Evolutionary conservation across 129 eudicot genomes (phyloP), one percentile per base, ranked within the genome.

Genomic region (Flaveria sonorensis): DNA sequence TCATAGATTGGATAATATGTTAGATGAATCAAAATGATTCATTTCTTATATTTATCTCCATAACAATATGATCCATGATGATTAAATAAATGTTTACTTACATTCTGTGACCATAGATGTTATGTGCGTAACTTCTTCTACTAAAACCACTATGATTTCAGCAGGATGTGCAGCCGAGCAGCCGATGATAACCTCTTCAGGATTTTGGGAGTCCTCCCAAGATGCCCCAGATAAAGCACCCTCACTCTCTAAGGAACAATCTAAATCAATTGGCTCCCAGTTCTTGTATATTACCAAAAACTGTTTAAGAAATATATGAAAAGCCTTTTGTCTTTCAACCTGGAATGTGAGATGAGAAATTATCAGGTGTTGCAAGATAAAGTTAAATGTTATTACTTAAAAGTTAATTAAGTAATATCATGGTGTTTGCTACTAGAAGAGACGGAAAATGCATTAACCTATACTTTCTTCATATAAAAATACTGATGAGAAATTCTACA

Each of bases 151-250:
- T 24, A 89, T 75, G 72, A 95, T 64, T 82, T 87, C 97, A 85
- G 99, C 83, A 82, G 99, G 99, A 82, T 95, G 99, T 62, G 97
- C 97, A 78, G 78, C 56, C 78, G 85, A 77, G 80, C 99, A 91
- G 68, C 99, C 98, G 67, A 85, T 86, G 75, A 89, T 82, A 59
- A 78, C 83, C 68, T 89, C 88, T 18, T 80, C 80, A 76, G 65
- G 47, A 74, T 80, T 78, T 74, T 82, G 85, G 32, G 83, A 71
- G 57, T 74, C 76, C 56, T 79, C 89, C 66, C 68, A 76, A 32
- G 72, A 63, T 42, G 72, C 89, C 36, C 32, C 47, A 59, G 77
- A 45, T 12, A 52, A 70, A 72, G 78, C 88, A 59, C 60, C 85
- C 50, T 84, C 88, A 59, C 55, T 84, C 50, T 84, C 96, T 26